Conservation (phyloP, 2,329 filamentous ascomycete species). For the Colletotrichum sp. region DNA sequence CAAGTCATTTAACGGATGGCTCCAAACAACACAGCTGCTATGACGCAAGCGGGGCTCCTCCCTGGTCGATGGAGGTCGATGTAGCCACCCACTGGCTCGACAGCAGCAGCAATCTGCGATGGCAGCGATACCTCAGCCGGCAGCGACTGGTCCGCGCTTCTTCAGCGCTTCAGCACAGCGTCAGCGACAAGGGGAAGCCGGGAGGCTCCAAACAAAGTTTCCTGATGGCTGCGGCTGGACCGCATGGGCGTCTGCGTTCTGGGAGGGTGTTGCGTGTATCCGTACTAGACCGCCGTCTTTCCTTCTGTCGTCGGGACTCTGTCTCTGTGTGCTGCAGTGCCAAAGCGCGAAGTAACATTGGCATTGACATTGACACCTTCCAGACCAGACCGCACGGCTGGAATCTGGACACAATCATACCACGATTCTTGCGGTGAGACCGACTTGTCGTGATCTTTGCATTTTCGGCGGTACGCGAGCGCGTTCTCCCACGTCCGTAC, state of each 20-base stretch:
- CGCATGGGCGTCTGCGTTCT: neutral
- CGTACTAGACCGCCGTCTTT: neutral
- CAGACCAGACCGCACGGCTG: neutral
- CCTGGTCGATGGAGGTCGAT: neutral
- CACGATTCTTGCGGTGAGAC: constrained; percentile 4
- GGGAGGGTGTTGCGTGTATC: neutral
- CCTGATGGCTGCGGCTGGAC: constrained; percentile 4
- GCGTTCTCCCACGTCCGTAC: neutral
- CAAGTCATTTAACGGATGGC: constrained; percentile 1
- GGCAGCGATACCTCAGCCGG: neutral
- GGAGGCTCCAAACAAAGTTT: neutral
- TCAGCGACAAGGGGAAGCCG: neutral
- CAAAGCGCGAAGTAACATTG: neutral
- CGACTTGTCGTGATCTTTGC: neutral
- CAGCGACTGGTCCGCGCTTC: constrained; percentile 1
- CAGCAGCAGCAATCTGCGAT: neutral
- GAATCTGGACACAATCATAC: constrained; percentile 4
- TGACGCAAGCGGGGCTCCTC: constrained; percentile 16
- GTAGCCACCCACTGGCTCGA: constrained; percentile 8
- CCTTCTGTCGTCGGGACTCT: neutral
- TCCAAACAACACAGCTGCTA: constrained; percentile 4
- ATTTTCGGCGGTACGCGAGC: neutral
- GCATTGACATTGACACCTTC: neutral
- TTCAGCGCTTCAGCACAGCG: neutral
- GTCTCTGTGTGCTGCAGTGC: neutral